Base-by-base conservation (phyloP, 1,284 basidiomycete genomes). In the Abortiporus biennis region DNA sequence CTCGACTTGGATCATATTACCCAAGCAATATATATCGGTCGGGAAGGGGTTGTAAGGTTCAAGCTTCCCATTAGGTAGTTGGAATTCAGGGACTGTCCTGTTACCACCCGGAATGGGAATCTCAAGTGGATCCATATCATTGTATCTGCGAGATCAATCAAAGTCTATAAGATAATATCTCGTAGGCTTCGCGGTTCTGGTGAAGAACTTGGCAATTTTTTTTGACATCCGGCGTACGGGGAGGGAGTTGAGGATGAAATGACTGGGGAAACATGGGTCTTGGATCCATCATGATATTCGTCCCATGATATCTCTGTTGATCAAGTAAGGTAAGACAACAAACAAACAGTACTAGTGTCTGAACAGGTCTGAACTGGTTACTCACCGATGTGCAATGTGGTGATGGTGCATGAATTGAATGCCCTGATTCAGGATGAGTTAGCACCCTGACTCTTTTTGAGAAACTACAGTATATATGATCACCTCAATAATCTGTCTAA, bases 271-370 rank as follows among this genome's bases (percentile, higher is more conserved):
- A 62, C 35, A 67, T 43, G 13, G 45, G 40, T 3, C 24, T 38
- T 0, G 64, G 56, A 38, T 68, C 66, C 47, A 69, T 54, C 65
- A 69, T 65, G 29, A 70, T 54, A 40, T 71, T 71, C n/a, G 46
- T 30, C 4, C 22, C n/a, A 27, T 58, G 15, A 20, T 34, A 36
- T 29, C 36, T 24, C n/a, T n/a, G n/a, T n/a, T n/a, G n/a, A n/a
- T n/a, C n/a, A n/a, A n/a, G n/a, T n/a, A n/a, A n/a, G n/a, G n/a
- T n/a, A n/a, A n/a, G n/a, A 15, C 41, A 36, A 20, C 13, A 3
- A n/a, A 9, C 11, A 27, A 3, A 24, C 53, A 52, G 25, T 4
- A 38, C 27, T 8, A 55, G 57, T 29, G n/a, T 8, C 8, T 29
- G 27, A 29, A 9, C 9, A 3, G 24, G 31, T 1, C 46, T 43